Percentiles rank a stretch among this genome's conserved stretches.
Evolutionary conservation across 768 basidiomycete species (phyloP).

Genomic region (Pleurotus citrinopileatus): DNA sequence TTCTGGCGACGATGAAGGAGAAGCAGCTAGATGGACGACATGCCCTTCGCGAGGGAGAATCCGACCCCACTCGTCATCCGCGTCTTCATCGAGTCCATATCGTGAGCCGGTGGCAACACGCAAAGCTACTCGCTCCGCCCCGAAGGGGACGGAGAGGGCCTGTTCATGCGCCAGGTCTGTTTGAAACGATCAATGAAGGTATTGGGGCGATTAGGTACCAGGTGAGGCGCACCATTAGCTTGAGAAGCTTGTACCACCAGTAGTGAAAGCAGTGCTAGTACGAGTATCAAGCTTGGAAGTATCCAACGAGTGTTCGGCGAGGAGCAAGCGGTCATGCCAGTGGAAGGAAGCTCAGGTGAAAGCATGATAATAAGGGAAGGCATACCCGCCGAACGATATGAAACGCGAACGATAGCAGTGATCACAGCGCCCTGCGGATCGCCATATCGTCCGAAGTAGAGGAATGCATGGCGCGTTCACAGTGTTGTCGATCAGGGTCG

Average conservation of each 20-base stretch:
- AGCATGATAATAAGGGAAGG: neutral
- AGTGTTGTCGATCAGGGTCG: neutral
- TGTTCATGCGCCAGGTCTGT: neutral
- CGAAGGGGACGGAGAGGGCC: slow-evolving; percentile 34
- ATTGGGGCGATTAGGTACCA: too few species aligned
- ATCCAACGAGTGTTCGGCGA: neutral
- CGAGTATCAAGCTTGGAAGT: neutral
- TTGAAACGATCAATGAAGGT: neutral
- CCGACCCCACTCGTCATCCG: slow-evolving; percentile 22
- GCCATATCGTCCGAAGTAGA: neutral
- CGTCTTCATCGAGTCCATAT: slow-evolving; percentile 13
- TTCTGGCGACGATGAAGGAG: slow-evolving; percentile 5
- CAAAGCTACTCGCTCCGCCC: slow-evolving; percentile 18
- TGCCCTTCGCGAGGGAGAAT: slow-evolving; percentile 29
- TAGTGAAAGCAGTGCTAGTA: neutral
- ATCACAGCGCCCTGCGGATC: neutral
- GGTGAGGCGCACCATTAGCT: too few species aligned
- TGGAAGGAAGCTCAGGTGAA: neutral
- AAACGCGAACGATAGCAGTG: neutral
- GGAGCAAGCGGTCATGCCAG: neutral
- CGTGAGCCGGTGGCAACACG: slow-evolving; percentile 20
- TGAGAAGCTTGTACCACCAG: too few species aligned
- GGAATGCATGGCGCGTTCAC: neutral
- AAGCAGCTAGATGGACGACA: slow-evolving; percentile 22
- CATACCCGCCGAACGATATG: neutral